phyloP scores from a whole-genome alignment of 1,284 basidiomycete species.

The Ceratobasidium sp. region DNA sequence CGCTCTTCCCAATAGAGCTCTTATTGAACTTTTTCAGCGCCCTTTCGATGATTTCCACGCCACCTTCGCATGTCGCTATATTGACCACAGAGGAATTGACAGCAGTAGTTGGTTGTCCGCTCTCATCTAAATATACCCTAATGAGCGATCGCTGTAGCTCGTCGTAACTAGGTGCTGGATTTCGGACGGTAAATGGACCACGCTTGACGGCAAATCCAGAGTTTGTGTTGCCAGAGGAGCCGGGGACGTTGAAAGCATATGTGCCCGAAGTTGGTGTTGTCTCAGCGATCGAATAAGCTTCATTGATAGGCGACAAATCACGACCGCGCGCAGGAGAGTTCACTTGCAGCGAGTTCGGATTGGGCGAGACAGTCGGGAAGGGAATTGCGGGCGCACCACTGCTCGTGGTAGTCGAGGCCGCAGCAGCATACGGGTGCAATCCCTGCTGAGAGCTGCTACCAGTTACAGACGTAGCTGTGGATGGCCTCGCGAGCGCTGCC shows the following conservation, averaged over 20 bases:
- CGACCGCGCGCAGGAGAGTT: constrained; percentile 27
- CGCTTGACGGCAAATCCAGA: constrained; percentile 60
- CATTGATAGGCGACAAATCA: constrained; percentile 43
- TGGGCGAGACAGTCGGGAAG: constrained; percentile 41
- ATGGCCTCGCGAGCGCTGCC: constrained; percentile 4
- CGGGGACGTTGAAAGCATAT: constrained; percentile 32
- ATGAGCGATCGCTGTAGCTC: constrained; percentile 82
- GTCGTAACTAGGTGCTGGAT: constrained; percentile 65
- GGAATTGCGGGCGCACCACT: constrained; percentile 19
- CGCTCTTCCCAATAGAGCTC: constrained; percentile 46
- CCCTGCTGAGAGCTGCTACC: constrained; percentile 2
- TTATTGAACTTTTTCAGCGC: constrained; percentile 90
- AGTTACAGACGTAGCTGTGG: constrained; percentile 9
- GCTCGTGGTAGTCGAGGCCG: constrained; percentile 27
- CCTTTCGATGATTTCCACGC: constrained; percentile 83
- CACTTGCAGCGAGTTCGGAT: constrained; percentile 33
- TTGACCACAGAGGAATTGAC: constrained; percentile 76
- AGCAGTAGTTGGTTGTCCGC: constrained; percentile 52
- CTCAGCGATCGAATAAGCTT: constrained; percentile 22
- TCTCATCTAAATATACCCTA: constrained; percentile 85
- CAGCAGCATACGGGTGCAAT: constrained; percentile 32
- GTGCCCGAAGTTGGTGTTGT: constrained; percentile 26
- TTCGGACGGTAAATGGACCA: constrained; percentile 57
- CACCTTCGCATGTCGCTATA: constrained; percentile 76
- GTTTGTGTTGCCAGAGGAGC: constrained; percentile 18